These are phyloP conservation scores for Leptodermis oblonga DNA, from an alignment of 257 asterid species.

Conservation along the genomic window DNA sequence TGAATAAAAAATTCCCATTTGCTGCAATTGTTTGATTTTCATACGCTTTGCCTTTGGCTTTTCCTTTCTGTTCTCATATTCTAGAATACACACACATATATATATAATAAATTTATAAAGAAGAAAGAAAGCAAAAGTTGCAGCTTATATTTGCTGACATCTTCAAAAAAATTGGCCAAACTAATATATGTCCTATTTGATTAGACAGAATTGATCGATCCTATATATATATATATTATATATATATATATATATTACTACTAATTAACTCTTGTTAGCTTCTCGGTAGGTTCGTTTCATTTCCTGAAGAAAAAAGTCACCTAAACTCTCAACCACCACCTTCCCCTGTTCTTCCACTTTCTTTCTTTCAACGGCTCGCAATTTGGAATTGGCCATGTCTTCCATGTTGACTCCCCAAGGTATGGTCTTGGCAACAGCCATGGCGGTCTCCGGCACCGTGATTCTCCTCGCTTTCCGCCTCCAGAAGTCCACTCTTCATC, in stretches of 20 bases:
- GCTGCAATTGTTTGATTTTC: background rate
- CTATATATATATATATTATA: background rate
- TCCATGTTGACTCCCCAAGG: conserved; percentile 60
- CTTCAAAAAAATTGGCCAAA: conserved; percentile 18
- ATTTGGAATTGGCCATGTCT: conserved; percentile 21
- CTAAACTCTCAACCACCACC: background rate
- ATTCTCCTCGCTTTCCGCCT: conserved; percentile 62
- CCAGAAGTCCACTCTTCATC: conserved; percentile 41
- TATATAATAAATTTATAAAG: no score
- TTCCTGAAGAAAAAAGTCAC: background rate
- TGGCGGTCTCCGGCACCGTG: conserved; percentile 87
- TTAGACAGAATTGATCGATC: background rate
- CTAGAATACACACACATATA: no score
- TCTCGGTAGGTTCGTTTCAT: background rate
- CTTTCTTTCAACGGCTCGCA: background rate
- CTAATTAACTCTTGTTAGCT: background rate
- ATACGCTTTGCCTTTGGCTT: background rate
- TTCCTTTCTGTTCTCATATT: background rate
- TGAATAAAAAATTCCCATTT: background rate
- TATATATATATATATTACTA: background rate
- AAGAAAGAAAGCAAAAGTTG: background rate
- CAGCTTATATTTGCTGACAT: background rate
- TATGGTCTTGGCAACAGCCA: conserved; percentile 71
- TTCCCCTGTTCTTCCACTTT: no score
- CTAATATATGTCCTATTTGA: background rate